A percentile compares a stretch with the other conserved stretches of the same genome.
phyloP scores from a whole-genome alignment of 75 land plant species.

The Isoetes taiwanensis region DNA sequence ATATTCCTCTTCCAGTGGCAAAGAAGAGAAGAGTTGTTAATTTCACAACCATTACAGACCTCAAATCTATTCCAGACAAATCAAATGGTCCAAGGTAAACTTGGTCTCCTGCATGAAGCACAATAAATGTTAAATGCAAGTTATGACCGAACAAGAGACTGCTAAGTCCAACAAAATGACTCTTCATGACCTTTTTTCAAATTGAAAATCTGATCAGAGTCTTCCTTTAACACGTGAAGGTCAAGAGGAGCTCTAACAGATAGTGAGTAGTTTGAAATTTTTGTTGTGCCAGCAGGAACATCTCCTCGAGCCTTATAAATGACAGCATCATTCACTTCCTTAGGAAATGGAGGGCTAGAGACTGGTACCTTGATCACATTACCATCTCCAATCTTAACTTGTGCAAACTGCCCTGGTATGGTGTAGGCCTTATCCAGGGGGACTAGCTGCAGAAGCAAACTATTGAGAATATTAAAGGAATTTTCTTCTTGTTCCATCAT shows the following conservation, averaged over 20 bases:
- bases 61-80: conserved; percentile 17
- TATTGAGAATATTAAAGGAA: neutral
- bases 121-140: neutral
- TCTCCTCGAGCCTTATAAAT: conserved; percentile 29
- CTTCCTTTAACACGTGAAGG: conserved; percentile 18
- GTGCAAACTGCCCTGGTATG: conserved; percentile 22
- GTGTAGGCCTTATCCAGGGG: conserved; percentile 22
- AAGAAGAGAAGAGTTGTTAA: conserved; percentile 25
- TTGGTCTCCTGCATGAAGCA: conserved; percentile 16
- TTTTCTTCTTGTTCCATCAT: neutral
- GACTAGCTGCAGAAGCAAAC: conserved; percentile 27
- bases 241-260: conserved; percentile 30
- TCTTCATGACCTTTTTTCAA: conserved; percentile 14
- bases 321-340: conserved; percentile 18
- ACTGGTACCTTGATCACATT: conserved; percentile 5
- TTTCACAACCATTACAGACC: conserved; percentile 20
- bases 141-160: neutral
- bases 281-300: conserved; percentile 26
- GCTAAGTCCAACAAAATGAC: neutral
- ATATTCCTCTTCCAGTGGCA: conserved; percentile 25
- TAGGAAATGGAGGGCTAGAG: conserved; percentile 28
- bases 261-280: conserved; percentile 21
- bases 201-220: conserved; percentile 10
- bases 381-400: conserved; percentile 12
- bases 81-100: conserved; percentile 28